Base-by-base conservation (phyloP, 2,329 filamentous ascomycete genomes). In the Botrytis fabae region DNA sequence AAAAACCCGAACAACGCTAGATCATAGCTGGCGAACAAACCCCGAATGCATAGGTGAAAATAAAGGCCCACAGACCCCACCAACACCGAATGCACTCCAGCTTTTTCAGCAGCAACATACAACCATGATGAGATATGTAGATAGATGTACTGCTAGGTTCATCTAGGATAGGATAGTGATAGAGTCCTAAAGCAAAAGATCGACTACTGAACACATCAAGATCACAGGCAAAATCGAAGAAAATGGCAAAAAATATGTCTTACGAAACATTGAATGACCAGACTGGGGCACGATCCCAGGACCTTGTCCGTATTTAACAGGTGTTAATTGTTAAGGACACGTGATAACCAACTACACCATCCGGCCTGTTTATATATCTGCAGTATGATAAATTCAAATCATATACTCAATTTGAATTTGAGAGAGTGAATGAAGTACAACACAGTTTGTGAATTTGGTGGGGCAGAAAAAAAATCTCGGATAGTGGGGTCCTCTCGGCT, bases 261-360 rank as follows among this genome's bases (percentile, higher is more conserved):
- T 25, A 7, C 1, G 14, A 14, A 8, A 10, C 0, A 0, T 2
- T 1, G 0, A 0, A 2, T 51, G 20, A 66, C 46, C 44, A 63
- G 38, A 63, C 61, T 63, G 61, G 61, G 61, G 61, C 61, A 57
- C 48, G 65, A 68, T 57, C 65, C 65, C 65, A 68, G 65, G 65
- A 68, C 65, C 65, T 68, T 68, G 48, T 68, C 65, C 65, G 48
- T 42, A n/a, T 42, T 62, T 62, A 63, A 63, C 61, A 63, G 3
- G 1, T 28, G 0, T 44, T 10, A 22, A 32, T 20, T 63, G 65
- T 57, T 69, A 69, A 68, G 65, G 65, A 69, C 48, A 69, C 48
- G 65, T 69, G 65, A 69, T 69, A 69, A 57, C 65, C 65, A 69
- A 69, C 65, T 69, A 69, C 48, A 69, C 48, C 65, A 69, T 69